Conservation (phyloP, 495 filamentous ascomycete genomes). For the Platismatia glauca region DNA sequence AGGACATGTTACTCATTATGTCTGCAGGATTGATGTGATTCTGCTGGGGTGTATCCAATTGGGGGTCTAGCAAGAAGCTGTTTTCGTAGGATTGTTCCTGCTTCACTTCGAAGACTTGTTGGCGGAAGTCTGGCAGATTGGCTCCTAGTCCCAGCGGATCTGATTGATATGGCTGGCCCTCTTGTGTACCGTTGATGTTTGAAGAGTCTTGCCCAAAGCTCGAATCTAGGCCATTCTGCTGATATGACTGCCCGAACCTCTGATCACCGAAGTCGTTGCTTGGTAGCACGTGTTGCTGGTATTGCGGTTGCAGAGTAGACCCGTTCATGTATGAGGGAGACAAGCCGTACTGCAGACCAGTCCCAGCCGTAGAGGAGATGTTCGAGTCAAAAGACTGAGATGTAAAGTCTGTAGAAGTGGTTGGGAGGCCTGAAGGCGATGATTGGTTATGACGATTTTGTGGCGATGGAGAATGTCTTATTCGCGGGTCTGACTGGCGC, state of each 20-base stretch:
- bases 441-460: conserved; percentile 19
- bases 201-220: conserved; percentile 15
- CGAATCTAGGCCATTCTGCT: conserved; percentile 16
- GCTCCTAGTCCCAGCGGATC: conserved; percentile 16
- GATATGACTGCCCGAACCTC: conserved; percentile 17
- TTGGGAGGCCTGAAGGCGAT: conserved; percentile 12
- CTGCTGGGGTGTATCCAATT: conserved; percentile 34
- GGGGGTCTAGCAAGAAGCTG: conserved; percentile 36
- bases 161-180: conserved; percentile 16
- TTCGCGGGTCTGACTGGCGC: conserved; percentile 19
- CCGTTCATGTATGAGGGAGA: conserved; percentile 20
- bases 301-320: conserved; percentile 13
- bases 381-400: conserved; percentile 18
- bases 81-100: conserved; percentile 16
- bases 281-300: conserved; percentile 18
- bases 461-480: conserved; percentile 26
- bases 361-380: conserved; percentile 12
- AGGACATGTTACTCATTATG: conserved; percentile 63
- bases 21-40: conserved; percentile 49
- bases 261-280: conserved; percentile 20
- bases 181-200: conserved; percentile 13
- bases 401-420: conserved; percentile 16
- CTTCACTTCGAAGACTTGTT: conserved; percentile 16
- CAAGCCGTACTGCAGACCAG: conserved; percentile 18
- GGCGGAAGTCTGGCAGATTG: conserved; percentile 17